Evolutionary conservation across 2,329 filamentous ascomycete species (phyloP).

Genomic region (Remersonia thermophila): DNA sequence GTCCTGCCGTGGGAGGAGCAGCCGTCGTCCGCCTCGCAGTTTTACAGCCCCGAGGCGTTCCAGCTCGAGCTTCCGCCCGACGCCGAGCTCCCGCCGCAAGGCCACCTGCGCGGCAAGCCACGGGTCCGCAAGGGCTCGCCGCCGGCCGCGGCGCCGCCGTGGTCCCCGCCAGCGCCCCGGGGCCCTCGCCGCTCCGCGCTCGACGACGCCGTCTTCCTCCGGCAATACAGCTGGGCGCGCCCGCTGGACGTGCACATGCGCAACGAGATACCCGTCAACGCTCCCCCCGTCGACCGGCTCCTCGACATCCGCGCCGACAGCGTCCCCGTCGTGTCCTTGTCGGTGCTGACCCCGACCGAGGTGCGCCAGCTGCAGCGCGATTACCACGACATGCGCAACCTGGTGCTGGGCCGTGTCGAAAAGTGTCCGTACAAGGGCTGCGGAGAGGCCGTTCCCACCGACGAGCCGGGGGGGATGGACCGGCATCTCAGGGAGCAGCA

Average conservation of each 20-base stretch:
- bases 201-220: slow-evolving; percentile 3
- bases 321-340: slow-evolving; percentile 26
- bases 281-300: slow-evolving; percentile 24
- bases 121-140: too few species aligned
- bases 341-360: slow-evolving; percentile 30
- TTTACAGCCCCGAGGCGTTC: background rate
- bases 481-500: slow-evolving; percentile 27
- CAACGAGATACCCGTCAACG: slow-evolving; percentile 24
- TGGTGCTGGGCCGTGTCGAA: slow-evolving; percentile 23
- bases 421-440: slow-evolving; percentile 30
- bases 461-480: slow-evolving; percentile 21
- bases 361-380: slow-evolving; percentile 25
- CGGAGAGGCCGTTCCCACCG: slow-evolving; percentile 21
- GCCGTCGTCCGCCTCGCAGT: background rate
- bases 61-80: background rate
- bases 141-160: too few species aligned
- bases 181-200: too few species aligned
- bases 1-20: slow-evolving; percentile 6
- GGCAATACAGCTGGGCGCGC: slow-evolving; percentile 20
- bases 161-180: too few species aligned
- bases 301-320: slow-evolving; percentile 18
- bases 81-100: background rate
- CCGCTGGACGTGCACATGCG: slow-evolving; percentile 17
- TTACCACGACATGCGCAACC: slow-evolving; percentile 23
- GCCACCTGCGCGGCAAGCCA: too few species aligned